These are phyloP conservation scores for Hyphopichia fennica DNA, from an alignment of 1,139 yeast genomes.

Conservation along the genomic window DNA sequence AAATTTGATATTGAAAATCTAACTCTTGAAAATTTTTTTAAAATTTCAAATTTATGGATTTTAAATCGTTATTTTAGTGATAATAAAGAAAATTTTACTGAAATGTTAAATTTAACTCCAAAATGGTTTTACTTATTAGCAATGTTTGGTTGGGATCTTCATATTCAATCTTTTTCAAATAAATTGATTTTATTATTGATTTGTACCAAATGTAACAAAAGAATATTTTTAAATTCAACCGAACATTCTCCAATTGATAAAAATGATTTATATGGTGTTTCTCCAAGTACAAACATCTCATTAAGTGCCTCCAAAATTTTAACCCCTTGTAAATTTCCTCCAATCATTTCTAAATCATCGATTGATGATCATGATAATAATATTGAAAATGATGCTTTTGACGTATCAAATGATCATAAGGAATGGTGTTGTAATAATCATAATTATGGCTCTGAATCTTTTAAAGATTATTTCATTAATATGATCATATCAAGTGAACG, in stretches of 20 bases:
- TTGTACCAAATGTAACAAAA: conserved; percentile 38
- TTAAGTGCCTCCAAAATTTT: conserved; percentile 24
- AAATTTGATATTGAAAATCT: conserved; percentile 5
- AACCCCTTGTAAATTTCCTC: conserved; percentile 35
- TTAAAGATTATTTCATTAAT: conserved; percentile 24
- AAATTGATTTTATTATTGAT: conserved; percentile 30
- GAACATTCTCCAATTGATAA: conserved; percentile 7
- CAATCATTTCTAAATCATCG: conserved; percentile 7
- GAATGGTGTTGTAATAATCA: conserved; percentile 33
- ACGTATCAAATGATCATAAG: conserved; percentile 32
- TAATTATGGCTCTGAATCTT: conserved; percentile 13
- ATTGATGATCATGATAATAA: conserved; percentile 4
- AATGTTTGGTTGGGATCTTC: conserved; percentile 37
- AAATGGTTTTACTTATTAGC: conserved; percentile 36
- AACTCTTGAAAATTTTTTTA: conserved; percentile 14
- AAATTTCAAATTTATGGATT: conserved; percentile 32
- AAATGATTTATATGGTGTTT: conserved; percentile 3
- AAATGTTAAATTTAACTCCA: conserved; percentile 23
- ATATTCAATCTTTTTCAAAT: conserved; percentile 29
- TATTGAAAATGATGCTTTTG: conserved; percentile 18
- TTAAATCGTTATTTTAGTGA: conserved; percentile 27
- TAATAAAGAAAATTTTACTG: conserved; percentile 34
- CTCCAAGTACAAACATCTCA: conserved; percentile 9
- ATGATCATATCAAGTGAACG: conserved; percentile 20
- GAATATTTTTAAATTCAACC: conserved; percentile 27